Percentiles rank a stretch among this genome's conserved stretches.
These are phyloP conservation scores for Fusarium beomiforme DNA, from an alignment of 2,329 filamentous ascomycete species.

Conservation along the genomic window DNA sequence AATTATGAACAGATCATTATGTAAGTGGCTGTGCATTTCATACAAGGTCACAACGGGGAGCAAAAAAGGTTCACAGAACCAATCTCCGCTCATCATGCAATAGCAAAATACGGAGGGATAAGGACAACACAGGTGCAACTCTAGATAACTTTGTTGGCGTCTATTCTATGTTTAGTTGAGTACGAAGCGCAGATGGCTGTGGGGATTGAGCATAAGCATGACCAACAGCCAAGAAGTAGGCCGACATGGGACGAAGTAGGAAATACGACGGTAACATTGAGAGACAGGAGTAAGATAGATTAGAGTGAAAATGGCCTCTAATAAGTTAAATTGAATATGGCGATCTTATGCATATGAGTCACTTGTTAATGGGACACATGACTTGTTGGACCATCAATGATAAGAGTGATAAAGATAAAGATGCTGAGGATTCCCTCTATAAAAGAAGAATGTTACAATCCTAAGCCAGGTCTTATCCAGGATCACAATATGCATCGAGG, in stretches of 20 bases:
- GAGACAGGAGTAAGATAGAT: slow-evolving; percentile 14
- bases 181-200: slow-evolving; percentile 14
- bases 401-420: neutral
- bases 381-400: neutral
- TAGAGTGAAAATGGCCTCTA: slow-evolving; percentile 10
- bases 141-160: slow-evolving; percentile 8
- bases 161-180: slow-evolving; percentile 38
- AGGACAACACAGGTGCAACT: neutral
- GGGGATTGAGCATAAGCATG: slow-evolving; percentile 10
- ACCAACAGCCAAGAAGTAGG: neutral
- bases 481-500: slow-evolving; percentile 5
- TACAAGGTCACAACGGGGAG: neutral
- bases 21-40: slow-evolving; percentile 6
- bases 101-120: neutral
- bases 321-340: slow-evolving; percentile 7
- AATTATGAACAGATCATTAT: neutral
- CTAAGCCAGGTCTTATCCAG: neutral
- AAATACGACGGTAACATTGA: slow-evolving; percentile 30
- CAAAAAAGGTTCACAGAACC: neutral
- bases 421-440: neutral
- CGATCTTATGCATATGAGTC: slow-evolving; percentile 1
- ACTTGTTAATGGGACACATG: neutral
- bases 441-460: neutral
- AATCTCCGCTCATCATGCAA: slow-evolving; percentile 22
- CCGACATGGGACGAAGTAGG: slow-evolving; percentile 8